Percentiles rank a stretch among this genome's conserved stretches.
These are phyloP conservation scores for Physcomitrium patens DNA, from an alignment of 225 moss, liverwort and hornwort species.

Conservation along the genomic window DNA sequence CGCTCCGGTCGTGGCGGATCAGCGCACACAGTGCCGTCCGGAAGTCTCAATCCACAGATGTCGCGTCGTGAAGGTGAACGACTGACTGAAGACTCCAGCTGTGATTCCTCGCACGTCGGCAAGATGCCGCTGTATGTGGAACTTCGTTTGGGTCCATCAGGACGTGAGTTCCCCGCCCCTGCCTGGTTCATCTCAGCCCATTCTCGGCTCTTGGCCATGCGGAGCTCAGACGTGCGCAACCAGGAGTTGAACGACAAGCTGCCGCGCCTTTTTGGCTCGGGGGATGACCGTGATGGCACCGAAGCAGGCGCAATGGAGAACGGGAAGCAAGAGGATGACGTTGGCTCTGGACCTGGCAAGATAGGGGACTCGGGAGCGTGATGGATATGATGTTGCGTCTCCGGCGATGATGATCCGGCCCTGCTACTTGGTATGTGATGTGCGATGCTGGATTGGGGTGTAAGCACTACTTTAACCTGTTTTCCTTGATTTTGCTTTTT, in stretches of 20 bases:
- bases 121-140: constrained; percentile 32
- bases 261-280: constrained; percentile 44
- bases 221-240: constrained; percentile 53
- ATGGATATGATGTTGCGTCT: background rate
- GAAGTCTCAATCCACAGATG: constrained; percentile 49
- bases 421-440: background rate
- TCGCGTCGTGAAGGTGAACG: constrained; percentile 38
- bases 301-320: constrained; percentile 19
- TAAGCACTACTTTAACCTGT: constrained; percentile 39
- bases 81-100: constrained; percentile 26
- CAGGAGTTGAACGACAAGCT: constrained; percentile 64
- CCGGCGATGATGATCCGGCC: background rate
- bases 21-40: constrained; percentile 44
- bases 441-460: constrained; percentile 31
- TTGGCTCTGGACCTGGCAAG: constrained; percentile 19
- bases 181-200: constrained; percentile 25
- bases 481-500: constrained; percentile 32
- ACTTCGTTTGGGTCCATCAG: constrained; percentile 13
- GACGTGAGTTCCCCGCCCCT: background rate
- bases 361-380: constrained; percentile 25
- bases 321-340: constrained; percentile 38
- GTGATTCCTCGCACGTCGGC: constrained; percentile 41
- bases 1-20: constrained; percentile 45
- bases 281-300: constrained; percentile 2
- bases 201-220: constrained; percentile 48